A percentile compares a stretch with the other conserved stretches of the same genome.
phyloP scores from a whole-genome alignment of 805 yeast genomes.

The Myxozyma monticola region DNA sequence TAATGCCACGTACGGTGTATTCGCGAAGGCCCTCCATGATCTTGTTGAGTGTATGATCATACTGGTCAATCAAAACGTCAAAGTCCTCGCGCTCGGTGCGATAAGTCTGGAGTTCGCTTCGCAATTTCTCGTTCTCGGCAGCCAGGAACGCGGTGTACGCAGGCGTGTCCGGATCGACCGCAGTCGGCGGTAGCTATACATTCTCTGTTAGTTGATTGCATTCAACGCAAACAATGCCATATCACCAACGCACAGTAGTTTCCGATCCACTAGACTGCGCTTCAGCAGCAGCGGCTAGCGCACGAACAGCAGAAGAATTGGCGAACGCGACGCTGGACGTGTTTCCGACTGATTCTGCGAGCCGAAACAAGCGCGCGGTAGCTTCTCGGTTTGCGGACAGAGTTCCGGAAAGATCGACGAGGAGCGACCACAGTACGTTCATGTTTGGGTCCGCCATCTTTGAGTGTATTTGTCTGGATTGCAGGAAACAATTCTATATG shows the following conservation, averaged over 20 bases:
- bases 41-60: slow-evolving; percentile 22
- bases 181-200: neutral
- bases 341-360: slow-evolving; percentile 24
- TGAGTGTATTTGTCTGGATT: neutral
- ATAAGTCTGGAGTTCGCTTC: slow-evolving; percentile 6
- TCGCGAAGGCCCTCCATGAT: slow-evolving; percentile 24
- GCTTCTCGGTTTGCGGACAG: slow-evolving; percentile 28
- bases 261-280: no score
- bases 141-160: neutral
- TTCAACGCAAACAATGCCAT: no score
- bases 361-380: slow-evolving; percentile 23
- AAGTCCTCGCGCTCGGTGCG: slow-evolving; percentile 25
- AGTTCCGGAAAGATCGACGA: slow-evolving; percentile 22
- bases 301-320: slow-evolving; percentile 10
- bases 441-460: slow-evolving; percentile 25
- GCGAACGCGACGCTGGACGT: slow-evolving; percentile 16
- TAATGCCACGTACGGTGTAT: slow-evolving; percentile 12
- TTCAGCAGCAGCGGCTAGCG: no score
- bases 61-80: slow-evolving; percentile 24
- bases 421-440: slow-evolving; percentile 27
- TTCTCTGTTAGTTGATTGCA: neutral
- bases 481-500: no score
- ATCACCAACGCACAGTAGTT: no score
- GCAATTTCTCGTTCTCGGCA: slow-evolving; percentile 15
- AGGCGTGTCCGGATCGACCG: no score